Evolutionary conservation across 768 basidiomycete genomes (phyloP).

Genomic region (Gloeopeniophorella convolvens): DNA sequence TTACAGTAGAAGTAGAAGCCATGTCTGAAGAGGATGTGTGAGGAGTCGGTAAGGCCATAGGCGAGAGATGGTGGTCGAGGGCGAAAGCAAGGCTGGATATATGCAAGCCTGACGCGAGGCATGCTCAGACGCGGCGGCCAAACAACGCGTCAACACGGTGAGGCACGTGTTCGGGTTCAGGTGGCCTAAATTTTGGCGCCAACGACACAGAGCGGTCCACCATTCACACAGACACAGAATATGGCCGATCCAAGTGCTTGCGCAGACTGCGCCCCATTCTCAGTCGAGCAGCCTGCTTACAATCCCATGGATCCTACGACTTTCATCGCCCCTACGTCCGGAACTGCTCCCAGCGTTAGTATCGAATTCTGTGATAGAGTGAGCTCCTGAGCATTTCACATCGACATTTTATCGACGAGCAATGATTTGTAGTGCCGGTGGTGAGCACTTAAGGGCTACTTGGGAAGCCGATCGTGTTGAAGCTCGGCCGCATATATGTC

Average conservation of each 20-base stretch:
- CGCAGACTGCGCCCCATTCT: slow-evolving; percentile 20
- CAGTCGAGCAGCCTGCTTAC: not conserved
- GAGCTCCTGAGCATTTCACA: slow-evolving; percentile 28
- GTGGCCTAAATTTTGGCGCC: slow-evolving; percentile 22
- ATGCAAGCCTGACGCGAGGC: not conserved
- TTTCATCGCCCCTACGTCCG: slow-evolving; percentile 48
- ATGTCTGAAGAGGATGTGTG: slow-evolving; percentile 18
- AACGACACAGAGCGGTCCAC: not conserved
- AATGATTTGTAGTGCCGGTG: slow-evolving; percentile 60
- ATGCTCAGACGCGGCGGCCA: slow-evolving; percentile 21
- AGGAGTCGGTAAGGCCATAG: slow-evolving; percentile 10
- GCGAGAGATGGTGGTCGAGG: slow-evolving; percentile 13
- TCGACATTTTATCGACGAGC: not conserved
- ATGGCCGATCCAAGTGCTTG: slow-evolving; percentile 27
- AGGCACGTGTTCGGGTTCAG: slow-evolving; percentile 28
- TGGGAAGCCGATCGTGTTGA: not conserved
- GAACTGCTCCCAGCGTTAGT: slow-evolving; percentile 50
- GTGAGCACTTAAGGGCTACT: slow-evolving; percentile 32
- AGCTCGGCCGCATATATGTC: slow-evolving; percentile 2
- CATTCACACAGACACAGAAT: not conserved
- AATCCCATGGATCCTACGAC: slow-evolving; percentile 40
- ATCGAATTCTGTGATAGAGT: slow-evolving; percentile 95
- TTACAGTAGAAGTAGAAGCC: slow-evolving; percentile 15
- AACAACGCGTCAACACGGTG: slow-evolving; percentile 46
- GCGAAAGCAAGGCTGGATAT: not conserved